Conservation (phyloP, 257 asterid species). For the Catharanthus roseus region DNA sequence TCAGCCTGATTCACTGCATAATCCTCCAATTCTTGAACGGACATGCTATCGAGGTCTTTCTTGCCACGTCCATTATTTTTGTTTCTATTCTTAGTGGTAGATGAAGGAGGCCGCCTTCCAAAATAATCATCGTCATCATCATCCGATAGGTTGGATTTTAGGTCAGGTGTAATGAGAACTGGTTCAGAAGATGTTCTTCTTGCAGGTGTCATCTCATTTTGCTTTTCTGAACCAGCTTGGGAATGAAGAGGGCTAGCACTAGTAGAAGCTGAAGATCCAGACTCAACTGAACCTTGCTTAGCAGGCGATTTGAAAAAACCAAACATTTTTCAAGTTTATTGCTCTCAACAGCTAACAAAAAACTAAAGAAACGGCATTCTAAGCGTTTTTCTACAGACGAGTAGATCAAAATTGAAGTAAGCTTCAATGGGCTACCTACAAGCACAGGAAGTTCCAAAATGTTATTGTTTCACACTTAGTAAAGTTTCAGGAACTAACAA, state of each 20-base stretch:
- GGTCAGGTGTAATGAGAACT: conserved; percentile 25
- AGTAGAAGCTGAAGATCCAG: conserved; percentile 24
- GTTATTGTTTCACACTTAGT: too few relatives aligned
- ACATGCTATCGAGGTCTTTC: conserved; percentile 57
- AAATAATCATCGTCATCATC: conserved; percentile 38
- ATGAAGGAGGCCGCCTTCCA: conserved; percentile 28
- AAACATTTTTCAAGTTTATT: conserved; percentile 44
- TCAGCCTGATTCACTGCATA: conserved; percentile 66
- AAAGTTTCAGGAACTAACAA: not conserved
- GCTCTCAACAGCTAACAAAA: not conserved
- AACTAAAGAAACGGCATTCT: not conserved
- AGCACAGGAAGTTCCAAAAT: too few relatives aligned
- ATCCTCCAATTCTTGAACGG: conserved; percentile 72
- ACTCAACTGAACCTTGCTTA: conserved; percentile 28
- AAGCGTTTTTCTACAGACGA: not conserved
- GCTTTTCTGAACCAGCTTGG: conserved; percentile 24
- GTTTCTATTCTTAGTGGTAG: conserved; percentile 19
- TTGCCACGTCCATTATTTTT: conserved; percentile 17
- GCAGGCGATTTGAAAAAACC: conserved; percentile 59
- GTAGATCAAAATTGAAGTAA: not conserved
- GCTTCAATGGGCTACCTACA: too few relatives aligned
- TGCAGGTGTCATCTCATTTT: conserved; percentile 20
- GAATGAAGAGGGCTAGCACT: conserved; percentile 37
- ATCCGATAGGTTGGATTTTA: not conserved
- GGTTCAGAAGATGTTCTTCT: conserved; percentile 83